Evolutionary conservation across 1,139 yeast genomes (phyloP).

Genomic region (Geotrichum fermentans): DNA sequence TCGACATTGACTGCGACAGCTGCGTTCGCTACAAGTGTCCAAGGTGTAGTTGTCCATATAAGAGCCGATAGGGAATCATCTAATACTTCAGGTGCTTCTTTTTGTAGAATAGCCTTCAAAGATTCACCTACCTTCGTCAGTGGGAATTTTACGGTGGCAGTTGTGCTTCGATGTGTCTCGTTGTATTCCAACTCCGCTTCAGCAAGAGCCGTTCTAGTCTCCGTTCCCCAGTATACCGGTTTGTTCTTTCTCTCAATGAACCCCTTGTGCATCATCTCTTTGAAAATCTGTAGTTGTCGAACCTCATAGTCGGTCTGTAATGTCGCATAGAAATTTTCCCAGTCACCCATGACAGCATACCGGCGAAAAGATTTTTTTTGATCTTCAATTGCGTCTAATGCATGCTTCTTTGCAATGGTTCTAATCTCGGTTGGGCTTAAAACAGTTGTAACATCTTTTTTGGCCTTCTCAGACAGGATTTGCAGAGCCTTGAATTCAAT

Average conservation of each 20-base stretch:
- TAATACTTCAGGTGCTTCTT: constrained; percentile 2
- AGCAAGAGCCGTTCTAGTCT: constrained; percentile 88
- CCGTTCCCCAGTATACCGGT: constrained; percentile 98
- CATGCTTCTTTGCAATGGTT: constrained; percentile 61
- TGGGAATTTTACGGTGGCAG: constrained; percentile 71
- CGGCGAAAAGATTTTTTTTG: constrained; percentile 63
- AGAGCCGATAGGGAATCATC: constrained; percentile 25
- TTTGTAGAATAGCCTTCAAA: constrained; percentile 1
- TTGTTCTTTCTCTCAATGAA: constrained; percentile 77
- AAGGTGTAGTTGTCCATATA: constrained; percentile 98
- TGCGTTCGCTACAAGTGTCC: constrained; percentile 88
- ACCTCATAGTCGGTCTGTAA: constrained; percentile 66
- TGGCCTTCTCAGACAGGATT: constrained; percentile 29
- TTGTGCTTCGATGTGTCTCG: constrained; percentile 62
- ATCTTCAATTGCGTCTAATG: constrained; percentile 54
- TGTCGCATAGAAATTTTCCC: constrained; percentile 68
- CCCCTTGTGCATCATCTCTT: constrained; percentile 58
- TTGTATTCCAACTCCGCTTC: constrained; percentile 93
- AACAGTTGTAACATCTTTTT: constrained; percentile 33
- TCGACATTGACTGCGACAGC: constrained; percentile 71
- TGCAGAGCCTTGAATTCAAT: constrained; percentile 77
- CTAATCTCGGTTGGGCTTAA: constrained; percentile 54
- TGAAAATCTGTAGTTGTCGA: constrained; percentile 67
- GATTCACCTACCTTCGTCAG: constrained; percentile 20
- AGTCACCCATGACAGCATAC: constrained; percentile 81